Evolutionary conservation across 2,329 filamentous ascomycete genomes (phyloP), one percentile per base, ranked within the genome.

Genomic region (Samsoniella hepiali): DNA sequence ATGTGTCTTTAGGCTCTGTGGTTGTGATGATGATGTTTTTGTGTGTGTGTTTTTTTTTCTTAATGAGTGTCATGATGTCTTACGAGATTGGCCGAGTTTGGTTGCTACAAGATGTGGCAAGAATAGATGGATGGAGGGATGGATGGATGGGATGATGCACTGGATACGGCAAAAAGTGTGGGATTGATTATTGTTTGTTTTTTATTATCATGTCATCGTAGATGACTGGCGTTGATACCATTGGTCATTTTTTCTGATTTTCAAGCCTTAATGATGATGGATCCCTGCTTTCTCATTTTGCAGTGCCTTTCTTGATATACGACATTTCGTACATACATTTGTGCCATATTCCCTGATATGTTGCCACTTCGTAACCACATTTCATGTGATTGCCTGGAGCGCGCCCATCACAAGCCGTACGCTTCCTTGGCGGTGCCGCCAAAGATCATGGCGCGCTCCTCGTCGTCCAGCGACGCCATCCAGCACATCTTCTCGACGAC

Each of bases 381-480:
- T 5, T 10, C 4, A 15, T 10, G 4, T 5, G 38, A 15, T 40
- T 7, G n/a, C n/a, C 36, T 40, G 10, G 11, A 44, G 11, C 29
- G n/a, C 15, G n/a, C n/a, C n/a, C 13, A 49, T 70, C 54, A 77
- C 63, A 88, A 75, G 3, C 77, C 76, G 69, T 96, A 97, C 2
- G 90, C 92, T 75, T 85, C 82, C 59, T 84, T 79, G 1, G 91
- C 91, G 11, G 89, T 92, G 27, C 84, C 84, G 55, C 84, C 85
- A 86, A 91, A 97, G 55, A 97, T 80, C 74, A 82, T 83, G 65
- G 81, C 82, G 73, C 84, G 83, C 64, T 90, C 84, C 45, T 86
- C 84, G 17, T 86, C 81, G 1, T 74, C 79, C 65, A 93, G 73
- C 49, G 80, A 80, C 1, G 84, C 84, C 81, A 88, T 82, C 75